phyloP scores from a whole-genome alignment of 2,329 filamentous ascomycete species.

The Microascus cirrosus region DNA sequence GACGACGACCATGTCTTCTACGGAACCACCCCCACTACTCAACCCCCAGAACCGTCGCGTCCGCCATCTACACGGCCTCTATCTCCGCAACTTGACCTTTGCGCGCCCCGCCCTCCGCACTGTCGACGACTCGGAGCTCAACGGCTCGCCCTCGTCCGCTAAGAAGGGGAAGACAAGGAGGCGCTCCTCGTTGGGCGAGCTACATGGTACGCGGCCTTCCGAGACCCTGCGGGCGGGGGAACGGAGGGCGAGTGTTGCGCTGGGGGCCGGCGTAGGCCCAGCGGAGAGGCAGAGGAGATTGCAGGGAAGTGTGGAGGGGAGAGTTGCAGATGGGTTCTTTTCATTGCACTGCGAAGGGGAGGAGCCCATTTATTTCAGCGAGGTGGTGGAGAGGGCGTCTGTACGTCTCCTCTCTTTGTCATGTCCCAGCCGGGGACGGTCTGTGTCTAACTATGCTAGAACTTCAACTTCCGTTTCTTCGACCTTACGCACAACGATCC shows the following conservation, averaged over 20 bases:
- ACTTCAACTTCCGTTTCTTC: constrained; percentile 82
- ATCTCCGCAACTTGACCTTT: constrained; percentile 74
- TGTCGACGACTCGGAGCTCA: constrained; percentile 69
- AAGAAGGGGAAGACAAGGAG: constrained; percentile 17
- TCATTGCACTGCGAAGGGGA: constrained; percentile 60
- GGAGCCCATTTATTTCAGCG: constrained; percentile 78
- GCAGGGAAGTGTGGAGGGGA: constrained; percentile 60
- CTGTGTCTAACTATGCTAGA: constrained; percentile 28
- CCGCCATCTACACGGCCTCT: constrained; percentile 77
- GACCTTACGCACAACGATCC: constrained; percentile 57
- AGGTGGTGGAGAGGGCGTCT: constrained; percentile 67
- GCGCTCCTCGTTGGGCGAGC: constrained; percentile 16
- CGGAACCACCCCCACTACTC: constrained; percentile 33
- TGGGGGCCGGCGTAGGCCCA: constrained; percentile 7
- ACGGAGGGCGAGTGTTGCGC: constrained; percentile 6
- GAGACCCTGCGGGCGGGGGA: constrained; percentile 27
- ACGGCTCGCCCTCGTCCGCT: constrained; percentile 28
- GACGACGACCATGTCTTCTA: not conserved
- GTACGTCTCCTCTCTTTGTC: constrained; percentile 18
- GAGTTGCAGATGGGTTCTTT: constrained; percentile 81
- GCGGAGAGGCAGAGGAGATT: constrained; percentile 55
- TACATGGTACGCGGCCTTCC: constrained; percentile 46
- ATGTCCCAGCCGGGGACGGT: not conserved
- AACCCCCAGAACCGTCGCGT: constrained; percentile 73
- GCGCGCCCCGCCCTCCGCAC: constrained; percentile 49